Evolutionary conservation across 495 filamentous ascomycete species (phyloP).

Genomic region (Monascus purpureus): DNA sequence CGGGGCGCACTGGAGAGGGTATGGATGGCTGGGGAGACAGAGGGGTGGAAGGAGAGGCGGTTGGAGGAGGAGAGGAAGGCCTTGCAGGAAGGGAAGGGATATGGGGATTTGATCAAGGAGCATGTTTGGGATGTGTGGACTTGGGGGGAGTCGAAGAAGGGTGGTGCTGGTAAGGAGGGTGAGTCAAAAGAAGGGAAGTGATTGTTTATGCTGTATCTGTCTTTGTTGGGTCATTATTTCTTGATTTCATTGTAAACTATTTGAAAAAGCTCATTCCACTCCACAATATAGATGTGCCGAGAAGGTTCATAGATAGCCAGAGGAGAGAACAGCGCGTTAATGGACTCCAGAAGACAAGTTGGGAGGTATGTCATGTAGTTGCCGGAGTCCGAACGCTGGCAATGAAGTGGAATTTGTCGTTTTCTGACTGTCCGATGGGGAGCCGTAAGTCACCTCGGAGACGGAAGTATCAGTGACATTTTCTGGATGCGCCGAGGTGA

Average conservation of each 20-base stretch:
- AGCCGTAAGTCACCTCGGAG: slow-evolving; percentile 6
- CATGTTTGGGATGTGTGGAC: slow-evolving; percentile 76
- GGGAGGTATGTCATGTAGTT: slow-evolving; percentile 51
- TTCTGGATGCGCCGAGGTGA: slow-evolving; percentile 21
- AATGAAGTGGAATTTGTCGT: slow-evolving; percentile 9
- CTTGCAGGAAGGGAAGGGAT: slow-evolving; percentile 68
- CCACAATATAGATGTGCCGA: slow-evolving; percentile 42
- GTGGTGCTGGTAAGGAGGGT: slow-evolving; percentile 8
- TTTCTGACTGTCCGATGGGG: background rate
- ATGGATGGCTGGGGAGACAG: slow-evolving; percentile 51
- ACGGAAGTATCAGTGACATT: slow-evolving; percentile 10
- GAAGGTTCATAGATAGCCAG: slow-evolving; percentile 26
- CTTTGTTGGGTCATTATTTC: too few relatives aligned
- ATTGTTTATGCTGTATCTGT: too few relatives aligned
- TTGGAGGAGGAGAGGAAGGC: slow-evolving; percentile 56
- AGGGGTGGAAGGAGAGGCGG: slow-evolving; percentile 61
- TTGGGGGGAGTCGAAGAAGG: slow-evolving; percentile 28
- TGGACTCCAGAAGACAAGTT: slow-evolving; percentile 34
- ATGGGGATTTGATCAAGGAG: slow-evolving; percentile 68
- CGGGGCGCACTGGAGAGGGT: slow-evolving; percentile 35
- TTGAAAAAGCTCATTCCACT: too few relatives aligned
- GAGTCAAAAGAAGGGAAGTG: slow-evolving; percentile 2
- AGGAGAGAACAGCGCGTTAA: slow-evolving; percentile 48
- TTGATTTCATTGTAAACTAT: too few relatives aligned
- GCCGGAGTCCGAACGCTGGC: slow-evolving; percentile 51